Base-by-base conservation (phyloP, 1,139 yeast species). In the Candida pseudocylindracea region DNA sequence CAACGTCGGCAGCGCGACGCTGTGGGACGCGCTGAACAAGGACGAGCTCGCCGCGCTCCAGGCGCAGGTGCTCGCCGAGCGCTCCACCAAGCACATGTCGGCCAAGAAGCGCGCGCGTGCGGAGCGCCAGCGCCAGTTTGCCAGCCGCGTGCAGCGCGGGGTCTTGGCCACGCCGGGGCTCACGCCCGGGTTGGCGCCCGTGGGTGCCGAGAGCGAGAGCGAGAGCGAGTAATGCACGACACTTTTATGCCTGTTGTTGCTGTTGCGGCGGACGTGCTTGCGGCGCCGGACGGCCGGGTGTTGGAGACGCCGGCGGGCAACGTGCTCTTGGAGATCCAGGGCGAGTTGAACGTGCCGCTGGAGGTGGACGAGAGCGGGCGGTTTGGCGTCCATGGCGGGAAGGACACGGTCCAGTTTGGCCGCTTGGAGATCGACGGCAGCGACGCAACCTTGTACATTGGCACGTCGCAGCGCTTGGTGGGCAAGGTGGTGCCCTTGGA, bases 171-270 rank as follows among this genome's bases (percentile, higher is more conserved):
- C 62, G 42, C 72, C 81, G 32, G 92, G 92, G 10, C 59, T 81
- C 36, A 81, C 94, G 1, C 94, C 93, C 1, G 94, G 94, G 35
- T 62, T 81, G 50, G 94, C 93, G 0, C 93, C 93, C 11, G 91
- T 80, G 13, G 93, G 73, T 33, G 63, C 62, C 41, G 49, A 55
- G 20, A 15, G 20, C 20, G 20, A 15, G 20, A 15, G 20, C 20
- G 20, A 15, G 6, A 15, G 20, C 20, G 20, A 15, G 20, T 15
- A 15, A 15, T 15, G 6, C 20, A 15, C 20, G 20, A 15, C 20
- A 15, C 20, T 15, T n/a, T 15, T 15, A 15, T 15, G 20, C 20
- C 20, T 4, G 20, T 15, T 4, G 20, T 15, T 4, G 20, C 20
- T 6, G 6, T 15, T 6, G 6, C 20, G 20, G 20, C 20, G n/a